phyloP scores from a whole-genome alignment of 2,329 filamentous ascomycete genomes.

The Calonectria ilicicola region DNA sequence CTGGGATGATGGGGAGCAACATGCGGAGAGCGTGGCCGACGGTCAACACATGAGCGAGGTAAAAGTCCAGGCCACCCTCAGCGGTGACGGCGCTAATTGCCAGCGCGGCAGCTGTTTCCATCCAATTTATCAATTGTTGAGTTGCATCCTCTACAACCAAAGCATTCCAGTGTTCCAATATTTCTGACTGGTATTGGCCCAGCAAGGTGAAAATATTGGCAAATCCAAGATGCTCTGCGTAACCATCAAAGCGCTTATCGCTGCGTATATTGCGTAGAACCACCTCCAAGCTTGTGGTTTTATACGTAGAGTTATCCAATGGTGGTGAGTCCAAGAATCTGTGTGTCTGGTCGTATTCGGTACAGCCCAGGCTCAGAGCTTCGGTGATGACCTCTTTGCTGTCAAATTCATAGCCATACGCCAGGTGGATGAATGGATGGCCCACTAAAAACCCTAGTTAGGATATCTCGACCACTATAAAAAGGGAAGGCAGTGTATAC shows the following conservation, averaged over 20 bases:
- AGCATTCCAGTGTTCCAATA: constrained; percentile 7
- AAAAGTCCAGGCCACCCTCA: neutral
- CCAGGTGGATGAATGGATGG: constrained; percentile 13
- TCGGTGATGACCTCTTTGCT: neutral
- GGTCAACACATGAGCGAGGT: neutral
- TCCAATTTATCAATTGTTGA: neutral
- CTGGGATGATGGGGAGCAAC: neutral
- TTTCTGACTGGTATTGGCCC: neutral
- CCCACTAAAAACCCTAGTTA: neutral
- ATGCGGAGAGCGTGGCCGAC: constrained; percentile 1
- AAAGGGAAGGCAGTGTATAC: neutral
- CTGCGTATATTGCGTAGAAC: neutral
- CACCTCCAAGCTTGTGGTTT: neutral
- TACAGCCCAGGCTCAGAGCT: neutral
- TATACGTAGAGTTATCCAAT: neutral
- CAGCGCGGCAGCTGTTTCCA: neutral
- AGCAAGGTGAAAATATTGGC: neutral
- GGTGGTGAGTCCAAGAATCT: neutral
- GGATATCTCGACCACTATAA: neutral
- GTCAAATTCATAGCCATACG: constrained; percentile 3
- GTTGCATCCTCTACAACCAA: neutral
- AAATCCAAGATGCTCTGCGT: neutral
- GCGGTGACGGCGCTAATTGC: neutral
- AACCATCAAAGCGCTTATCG: neutral
- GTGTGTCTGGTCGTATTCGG: neutral